These are phyloP conservation scores for Pseudocercospora macadamiae DNA, from an alignment of 2,329 filamentous ascomycete genomes.

Conservation along the genomic window DNA sequence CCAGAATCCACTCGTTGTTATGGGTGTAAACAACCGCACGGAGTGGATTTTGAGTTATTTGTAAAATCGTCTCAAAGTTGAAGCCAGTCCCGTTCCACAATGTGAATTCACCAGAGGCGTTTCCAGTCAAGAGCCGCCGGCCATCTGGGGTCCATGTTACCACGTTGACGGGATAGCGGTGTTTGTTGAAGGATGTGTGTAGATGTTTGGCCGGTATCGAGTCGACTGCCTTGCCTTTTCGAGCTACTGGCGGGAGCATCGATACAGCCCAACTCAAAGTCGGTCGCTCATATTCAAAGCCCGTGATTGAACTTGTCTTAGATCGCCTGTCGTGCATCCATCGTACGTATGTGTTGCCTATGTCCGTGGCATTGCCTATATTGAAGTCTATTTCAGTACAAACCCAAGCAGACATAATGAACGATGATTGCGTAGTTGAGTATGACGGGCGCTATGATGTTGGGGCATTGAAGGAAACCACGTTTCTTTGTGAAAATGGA, in stretches of 20 bases:
- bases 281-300: conserved; percentile 79
- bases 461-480: background rate
- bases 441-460: background rate
- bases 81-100: conserved; percentile 98
- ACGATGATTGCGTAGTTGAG: no score
- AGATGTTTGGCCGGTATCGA: conserved; percentile 92
- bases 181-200: conserved; percentile 97
- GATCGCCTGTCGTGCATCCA: conserved; percentile 86
- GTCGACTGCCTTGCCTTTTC: conserved; percentile 74
- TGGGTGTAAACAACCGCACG: conserved; percentile 86
- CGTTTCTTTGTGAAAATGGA: conserved; percentile 6
- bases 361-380: conserved; percentile 39
- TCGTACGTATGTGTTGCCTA: conserved; percentile 54
- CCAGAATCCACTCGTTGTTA: conserved; percentile 95
- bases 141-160: conserved; percentile 98
- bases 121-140: conserved; percentile 85
- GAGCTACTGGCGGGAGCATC: conserved; percentile 83
- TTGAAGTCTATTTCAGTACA: background rate
- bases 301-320: conserved; percentile 71
- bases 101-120: conserved; percentile 96
- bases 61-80: conserved; percentile 99
- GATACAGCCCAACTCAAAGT: conserved; percentile 89
- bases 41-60: conserved; percentile 89
- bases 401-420: no score
- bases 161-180: conserved; percentile 95